Evolutionary conservation across 192 early-diverging fungal species (phyloP).

Genomic region (Coemansia interrupta): DNA sequence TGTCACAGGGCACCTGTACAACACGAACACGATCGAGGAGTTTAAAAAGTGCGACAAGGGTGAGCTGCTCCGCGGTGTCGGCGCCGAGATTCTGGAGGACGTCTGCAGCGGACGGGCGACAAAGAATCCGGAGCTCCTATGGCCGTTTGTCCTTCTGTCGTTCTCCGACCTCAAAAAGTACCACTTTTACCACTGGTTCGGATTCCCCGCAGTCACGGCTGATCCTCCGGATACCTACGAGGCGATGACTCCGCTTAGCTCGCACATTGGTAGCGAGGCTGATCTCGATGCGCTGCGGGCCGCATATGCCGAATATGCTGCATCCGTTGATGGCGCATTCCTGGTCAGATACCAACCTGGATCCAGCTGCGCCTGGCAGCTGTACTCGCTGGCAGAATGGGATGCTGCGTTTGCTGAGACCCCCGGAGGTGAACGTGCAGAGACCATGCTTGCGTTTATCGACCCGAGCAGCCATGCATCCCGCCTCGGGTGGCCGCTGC

Average conservation of each 20-base stretch:
- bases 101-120: conserved; percentile 67
- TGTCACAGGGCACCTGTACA: conserved; percentile 57
- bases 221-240: conserved; percentile 54
- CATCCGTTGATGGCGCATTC: conserved; percentile 20
- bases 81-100: conserved; percentile 58
- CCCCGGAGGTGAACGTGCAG: neutral
- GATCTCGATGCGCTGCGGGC: conserved; percentile 35
- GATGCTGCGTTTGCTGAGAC: conserved; percentile 4
- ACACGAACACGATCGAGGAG: conserved; percentile 94
- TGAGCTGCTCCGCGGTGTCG: conserved; percentile 54
- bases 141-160: conserved; percentile 75
- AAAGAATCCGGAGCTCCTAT: conserved; percentile 61
- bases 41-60: conserved; percentile 80
- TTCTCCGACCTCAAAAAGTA: conserved; percentile 97
- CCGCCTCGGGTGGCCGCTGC: conserved; percentile 89
- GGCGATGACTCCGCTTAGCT: conserved; percentile 8
- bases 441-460: conserved; percentile 67
- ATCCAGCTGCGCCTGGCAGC: conserved; percentile 5
- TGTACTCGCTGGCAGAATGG: conserved; percentile 35
- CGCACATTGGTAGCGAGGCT: conserved; percentile 10
- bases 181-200: conserved; percentile 93
- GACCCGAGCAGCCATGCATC: conserved; percentile 77
- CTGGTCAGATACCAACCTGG: conserved; percentile 15
- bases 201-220: conserved; percentile 81
- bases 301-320: conserved; percentile 21